These are phyloP conservation scores for Pseudocercospora crystallina DNA, from an alignment of 2,329 filamentous ascomycete genomes.

Conservation along the genomic window DNA sequence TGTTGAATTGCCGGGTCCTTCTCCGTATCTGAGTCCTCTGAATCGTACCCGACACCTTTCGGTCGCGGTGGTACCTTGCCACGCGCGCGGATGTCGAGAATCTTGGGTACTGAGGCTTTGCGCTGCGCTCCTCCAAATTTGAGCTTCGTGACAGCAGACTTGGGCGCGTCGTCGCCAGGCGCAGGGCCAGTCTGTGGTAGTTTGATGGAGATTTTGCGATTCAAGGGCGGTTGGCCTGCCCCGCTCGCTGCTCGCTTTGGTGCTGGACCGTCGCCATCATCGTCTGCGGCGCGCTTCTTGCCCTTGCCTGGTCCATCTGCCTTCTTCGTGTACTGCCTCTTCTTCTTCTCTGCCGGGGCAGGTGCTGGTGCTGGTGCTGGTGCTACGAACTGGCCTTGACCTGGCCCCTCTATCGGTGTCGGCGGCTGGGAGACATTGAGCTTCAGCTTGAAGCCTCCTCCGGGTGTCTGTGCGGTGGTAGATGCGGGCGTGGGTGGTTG, in stretches of 20 bases:
- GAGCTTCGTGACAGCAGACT: constrained; percentile 46
- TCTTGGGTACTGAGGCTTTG: constrained; percentile 23
- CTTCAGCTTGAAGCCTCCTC: constrained; percentile 25
- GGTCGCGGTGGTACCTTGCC: constrained; percentile 43
- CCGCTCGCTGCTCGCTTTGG: constrained; percentile 32
- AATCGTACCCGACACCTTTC: constrained; percentile 89
- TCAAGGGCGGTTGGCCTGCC: constrained; percentile 15
- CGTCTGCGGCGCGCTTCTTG: constrained; percentile 37
- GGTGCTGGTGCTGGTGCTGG: constrained; percentile 28
- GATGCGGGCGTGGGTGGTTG: constrained; percentile 14
- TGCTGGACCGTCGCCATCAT: constrained; percentile 33
- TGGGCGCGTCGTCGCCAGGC: neutral
- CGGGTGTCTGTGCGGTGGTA: constrained; percentile 11
- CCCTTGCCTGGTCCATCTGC: constrained; percentile 27
- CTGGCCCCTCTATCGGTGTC: constrained; percentile 26
- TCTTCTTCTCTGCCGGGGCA: constrained; percentile 29
- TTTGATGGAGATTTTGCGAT: constrained; percentile 35
- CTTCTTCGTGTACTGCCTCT: constrained; percentile 47
- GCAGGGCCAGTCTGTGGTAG: constrained; percentile 21
- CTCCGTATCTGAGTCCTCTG: constrained; percentile 89
- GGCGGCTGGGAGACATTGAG: constrained; percentile 29
- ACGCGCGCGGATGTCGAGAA: constrained; percentile 24
- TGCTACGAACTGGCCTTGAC: constrained; percentile 24
- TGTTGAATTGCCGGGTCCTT: constrained; percentile 84
- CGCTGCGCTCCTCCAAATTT: constrained; percentile 45